phyloP scores from a whole-genome alignment of 305 asterid species.

The Stenogyne calaminthoides region DNA sequence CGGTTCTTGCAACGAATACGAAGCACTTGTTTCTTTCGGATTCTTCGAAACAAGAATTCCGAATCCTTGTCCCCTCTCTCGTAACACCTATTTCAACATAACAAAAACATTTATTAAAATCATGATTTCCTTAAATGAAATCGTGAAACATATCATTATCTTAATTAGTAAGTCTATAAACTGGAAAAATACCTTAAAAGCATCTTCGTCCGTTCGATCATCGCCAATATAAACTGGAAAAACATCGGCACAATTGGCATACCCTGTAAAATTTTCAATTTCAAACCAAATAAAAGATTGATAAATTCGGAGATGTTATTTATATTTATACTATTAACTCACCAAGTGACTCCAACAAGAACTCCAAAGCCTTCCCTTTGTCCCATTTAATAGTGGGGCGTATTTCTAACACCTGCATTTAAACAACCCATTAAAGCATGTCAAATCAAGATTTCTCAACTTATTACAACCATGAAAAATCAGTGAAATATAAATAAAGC shows the following conservation, averaged over 20 bases:
- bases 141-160: too few species aligned
- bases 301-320: neutral
- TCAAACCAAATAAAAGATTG: neutral
- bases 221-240: constrained; percentile 90
- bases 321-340: constrained; percentile 8
- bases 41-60: constrained; percentile 89
- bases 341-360: constrained; percentile 87
- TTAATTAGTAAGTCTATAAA: too few species aligned
- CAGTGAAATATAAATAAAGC: neutral
- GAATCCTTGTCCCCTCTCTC: constrained; percentile 79
- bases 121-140: neutral
- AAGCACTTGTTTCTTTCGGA: constrained; percentile 84
- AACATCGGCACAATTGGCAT: constrained; percentile 71
- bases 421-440: constrained; percentile 18
- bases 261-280: constrained; percentile 44
- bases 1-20: constrained; percentile 86
- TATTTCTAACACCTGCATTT: constrained; percentile 74
- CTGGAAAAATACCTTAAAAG: constrained; percentile 74
- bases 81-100: constrained; percentile 48
- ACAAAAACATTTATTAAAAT: neutral
- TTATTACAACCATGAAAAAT: neutral
- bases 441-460: neutral
- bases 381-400: constrained; percentile 97
- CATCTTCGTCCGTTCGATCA: constrained; percentile 92
- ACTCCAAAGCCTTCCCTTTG: constrained; percentile 96